Evolutionary conservation across 345 rosid genomes (phyloP).

Genomic region (Salix koriyanagi): DNA sequence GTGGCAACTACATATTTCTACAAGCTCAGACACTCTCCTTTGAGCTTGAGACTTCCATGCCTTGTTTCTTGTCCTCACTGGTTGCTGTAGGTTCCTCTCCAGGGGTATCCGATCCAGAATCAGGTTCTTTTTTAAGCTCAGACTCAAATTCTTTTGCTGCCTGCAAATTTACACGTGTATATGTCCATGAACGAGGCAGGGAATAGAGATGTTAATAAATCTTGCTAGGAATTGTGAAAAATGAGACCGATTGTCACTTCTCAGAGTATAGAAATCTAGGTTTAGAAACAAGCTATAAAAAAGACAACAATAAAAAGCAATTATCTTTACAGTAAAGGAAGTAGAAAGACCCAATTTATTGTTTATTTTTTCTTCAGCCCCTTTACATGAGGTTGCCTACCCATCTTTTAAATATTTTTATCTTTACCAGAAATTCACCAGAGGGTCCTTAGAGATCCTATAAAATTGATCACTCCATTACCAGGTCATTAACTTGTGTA

Average conservation of each 20-base stretch:
- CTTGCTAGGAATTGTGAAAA: neutral
- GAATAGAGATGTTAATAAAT: neutral
- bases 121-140: slow-evolving; percentile 85
- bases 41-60: slow-evolving; percentile 44
- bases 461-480: neutral
- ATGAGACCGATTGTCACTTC: neutral
- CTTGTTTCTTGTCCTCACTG: slow-evolving; percentile 47
- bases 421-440: neutral
- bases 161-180: slow-evolving; percentile 36
- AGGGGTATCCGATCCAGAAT: slow-evolving; percentile 37
- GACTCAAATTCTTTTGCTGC: slow-evolving; percentile 95
- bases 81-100: slow-evolving; percentile 36
- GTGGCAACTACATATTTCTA: slow-evolving; percentile 15
- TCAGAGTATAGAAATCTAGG: neutral
- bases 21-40: slow-evolving; percentile 64
- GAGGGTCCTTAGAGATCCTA: neutral
- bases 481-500: neutral
- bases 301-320: neutral
- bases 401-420: neutral
- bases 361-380: neutral
- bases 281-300: neutral
- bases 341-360: neutral
- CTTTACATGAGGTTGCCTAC: neutral
- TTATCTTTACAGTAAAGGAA: neutral
- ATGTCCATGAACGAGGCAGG: neutral